Conservation (phyloP, 768 basidiomycete species). For the Lentinula raphanica region DNA sequence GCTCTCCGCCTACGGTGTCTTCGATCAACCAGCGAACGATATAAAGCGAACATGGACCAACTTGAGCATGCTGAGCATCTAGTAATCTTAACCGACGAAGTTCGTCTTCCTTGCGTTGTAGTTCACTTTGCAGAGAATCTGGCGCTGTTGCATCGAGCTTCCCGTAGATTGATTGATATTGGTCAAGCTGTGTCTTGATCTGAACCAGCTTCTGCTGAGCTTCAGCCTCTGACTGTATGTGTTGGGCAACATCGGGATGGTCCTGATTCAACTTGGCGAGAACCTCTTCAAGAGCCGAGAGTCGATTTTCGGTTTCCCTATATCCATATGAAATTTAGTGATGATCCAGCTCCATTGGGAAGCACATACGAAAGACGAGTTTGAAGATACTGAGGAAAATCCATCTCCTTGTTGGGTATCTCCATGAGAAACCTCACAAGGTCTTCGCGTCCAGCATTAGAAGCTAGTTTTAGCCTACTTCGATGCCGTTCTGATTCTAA, state of each 20-base stretch:
- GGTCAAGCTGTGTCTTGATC: slow-evolving; percentile 43
- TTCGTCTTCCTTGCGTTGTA: slow-evolving; percentile 68
- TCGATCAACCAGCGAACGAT: not conserved
- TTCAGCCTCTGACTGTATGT: slow-evolving; percentile 46
- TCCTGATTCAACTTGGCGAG: slow-evolving; percentile 42
- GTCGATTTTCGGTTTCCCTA: slow-evolving; percentile 51
- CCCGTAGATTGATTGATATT: slow-evolving; percentile 64
- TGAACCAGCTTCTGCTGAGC: slow-evolving; percentile 44
- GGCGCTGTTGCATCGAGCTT: slow-evolving; percentile 40
- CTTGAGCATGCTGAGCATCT: slow-evolving; percentile 60
- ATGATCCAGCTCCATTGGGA: slow-evolving; percentile 4
- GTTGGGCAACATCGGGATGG: slow-evolving; percentile 48
- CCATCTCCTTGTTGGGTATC: slow-evolving; percentile 45
- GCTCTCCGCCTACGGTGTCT: slow-evolving; percentile 51
- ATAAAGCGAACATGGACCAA: slow-evolving; percentile 24
- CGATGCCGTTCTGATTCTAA: slow-evolving; percentile 70
- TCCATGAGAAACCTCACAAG: slow-evolving; percentile 66
- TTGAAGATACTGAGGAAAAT: slow-evolving; percentile 51
- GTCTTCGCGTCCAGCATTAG: slow-evolving; percentile 63
- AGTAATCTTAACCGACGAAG: slow-evolving; percentile 56
- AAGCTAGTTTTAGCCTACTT: slow-evolving; percentile 73
- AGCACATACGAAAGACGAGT: slow-evolving; percentile 48
- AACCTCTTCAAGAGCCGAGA: slow-evolving; percentile 46
- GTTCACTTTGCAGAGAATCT: slow-evolving; percentile 51
- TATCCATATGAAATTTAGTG: slow-evolving; percentile 7